Evolutionary conservation across 257 asterid species (phyloP), one percentile per base, ranked within the genome.

Genomic region (Prunella vulgaris): DNA sequence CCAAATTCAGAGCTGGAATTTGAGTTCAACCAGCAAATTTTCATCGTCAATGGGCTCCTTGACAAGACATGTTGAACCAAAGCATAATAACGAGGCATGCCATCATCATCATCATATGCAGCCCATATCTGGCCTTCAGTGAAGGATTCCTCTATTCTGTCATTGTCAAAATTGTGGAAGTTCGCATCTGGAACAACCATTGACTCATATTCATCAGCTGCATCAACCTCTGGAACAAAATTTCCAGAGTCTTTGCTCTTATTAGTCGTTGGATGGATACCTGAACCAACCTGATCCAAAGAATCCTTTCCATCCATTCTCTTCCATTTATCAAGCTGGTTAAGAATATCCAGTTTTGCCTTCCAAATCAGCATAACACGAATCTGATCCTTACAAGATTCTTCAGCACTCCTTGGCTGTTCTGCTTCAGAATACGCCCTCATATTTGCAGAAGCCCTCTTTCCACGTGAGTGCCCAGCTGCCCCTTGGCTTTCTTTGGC

Each of bases 51-150:
- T 17, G 90, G 87, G 17, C 65, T 75, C 66, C 72, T 82, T 12
- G 89, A 81, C 40, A 78, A 44, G 72, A 87, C 77, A n/a, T 44
- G 58, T 9, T 54, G 87, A 57, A 90, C 74, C 65, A 84, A 22
- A 60, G 88, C 90, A 80, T 85, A 87, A 44, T 69, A 77, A 2
- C 95, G 88, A 53, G 96, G 90, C 95, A 87, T 90, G 58, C 95
- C 95, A 77, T 89, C 96, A 14, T 84, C 83, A n/a, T 81, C 66
- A 7, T 86, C 95, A 74, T 90, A 87, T 35, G 78, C 83, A 32
- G 95, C 95, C 97, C 97, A 90, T 22, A 90, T 81, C 75, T 90
- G 88, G 72, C 82, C 76, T 70, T 73, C 76, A 9, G 72, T 49
- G 68, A 90, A 87, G 28, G 85, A 76, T 5, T 51, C 38, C 69